Percentiles rank a stretch among this genome's conserved stretches.
These are phyloP conservation scores for Geranium incanum DNA, from an alignment of 441 rosid genomes.

Conservation along the genomic window DNA sequence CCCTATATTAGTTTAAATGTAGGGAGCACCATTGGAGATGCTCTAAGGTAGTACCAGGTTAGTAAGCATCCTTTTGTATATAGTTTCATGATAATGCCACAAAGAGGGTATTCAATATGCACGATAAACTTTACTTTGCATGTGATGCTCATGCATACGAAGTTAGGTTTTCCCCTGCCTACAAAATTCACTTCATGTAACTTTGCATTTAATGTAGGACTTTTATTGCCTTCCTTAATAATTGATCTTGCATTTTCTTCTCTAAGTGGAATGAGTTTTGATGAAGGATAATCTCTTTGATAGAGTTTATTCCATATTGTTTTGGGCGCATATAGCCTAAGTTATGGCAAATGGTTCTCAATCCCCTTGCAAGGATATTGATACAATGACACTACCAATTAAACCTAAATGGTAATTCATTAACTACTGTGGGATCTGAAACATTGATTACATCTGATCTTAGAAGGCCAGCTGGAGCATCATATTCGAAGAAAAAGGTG, in stretches of 20 bases:
- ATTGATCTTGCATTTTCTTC: neutral
- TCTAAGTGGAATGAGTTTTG: neutral
- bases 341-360: slow-evolving; percentile 37
- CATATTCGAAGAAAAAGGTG: slow-evolving; percentile 28
- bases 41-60: neutral
- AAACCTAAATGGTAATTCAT: slow-evolving; percentile 30
- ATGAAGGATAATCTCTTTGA: neutral
- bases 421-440: slow-evolving; percentile 19
- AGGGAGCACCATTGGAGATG: neutral
- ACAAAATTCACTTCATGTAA: no score
- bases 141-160: neutral
- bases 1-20: no score
- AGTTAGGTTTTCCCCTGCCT: neutral
- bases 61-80: neutral
- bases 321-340: slow-evolving; percentile 7
- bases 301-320: neutral
- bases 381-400: slow-evolving; percentile 24
- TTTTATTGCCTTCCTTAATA: neutral
- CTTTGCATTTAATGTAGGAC: neutral
- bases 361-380: slow-evolving; percentile 30
- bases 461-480: slow-evolving; percentile 49
- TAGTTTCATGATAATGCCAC: neutral
- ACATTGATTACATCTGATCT: slow-evolving; percentile 9
- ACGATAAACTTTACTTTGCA: neutral
- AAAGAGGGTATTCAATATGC: neutral